Percentiles rank a stretch among this genome's conserved stretches.
These are phyloP conservation scores for Euphrasia arctica DNA, from an alignment of 305 asterid genomes.

Conservation along the genomic window DNA sequence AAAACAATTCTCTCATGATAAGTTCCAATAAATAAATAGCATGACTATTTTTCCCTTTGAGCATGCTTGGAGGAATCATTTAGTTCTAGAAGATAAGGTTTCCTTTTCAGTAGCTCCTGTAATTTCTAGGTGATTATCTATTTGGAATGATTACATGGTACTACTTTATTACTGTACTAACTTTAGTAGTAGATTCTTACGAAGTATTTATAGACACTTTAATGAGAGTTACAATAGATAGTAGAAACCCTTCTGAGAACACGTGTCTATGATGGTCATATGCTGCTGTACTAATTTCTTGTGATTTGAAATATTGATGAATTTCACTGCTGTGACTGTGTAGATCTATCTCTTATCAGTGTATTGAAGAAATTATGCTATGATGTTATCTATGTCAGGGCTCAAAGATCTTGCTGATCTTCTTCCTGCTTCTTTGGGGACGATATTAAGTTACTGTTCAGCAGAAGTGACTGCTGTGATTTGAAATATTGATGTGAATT, in stretches of 20 bases:
- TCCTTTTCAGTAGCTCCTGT: background rate
- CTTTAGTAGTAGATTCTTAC: background rate
- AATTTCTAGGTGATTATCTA: background rate
- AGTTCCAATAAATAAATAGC: background rate
- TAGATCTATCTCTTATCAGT: background rate
- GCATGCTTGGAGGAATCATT: background rate
- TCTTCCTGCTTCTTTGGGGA: slow-evolving; percentile 93
- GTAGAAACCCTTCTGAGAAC: too few relatives aligned
- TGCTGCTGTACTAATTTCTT: background rate
- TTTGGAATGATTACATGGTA: background rate
- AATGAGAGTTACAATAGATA: background rate
- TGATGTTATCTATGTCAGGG: slow-evolving; percentile 47
- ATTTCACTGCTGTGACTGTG: background rate
- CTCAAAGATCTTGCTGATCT: slow-evolving; percentile 98
- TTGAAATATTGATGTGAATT: slow-evolving; percentile 10
- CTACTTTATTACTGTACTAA: too few relatives aligned
- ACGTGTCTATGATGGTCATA: background rate
- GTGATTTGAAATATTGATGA: slow-evolving; percentile 20
- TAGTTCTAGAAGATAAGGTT: background rate
- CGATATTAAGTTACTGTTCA: slow-evolving; percentile 80
- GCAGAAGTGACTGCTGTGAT: slow-evolving; percentile 61
- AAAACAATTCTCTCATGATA: too few relatives aligned
- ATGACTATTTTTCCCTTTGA: background rate
- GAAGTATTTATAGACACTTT: background rate
- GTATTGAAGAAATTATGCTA: slow-evolving; percentile 8